phyloP scores from a whole-genome alignment of 108 stramenopile genomes.

The Stephanodiscus minutulus region DNA sequence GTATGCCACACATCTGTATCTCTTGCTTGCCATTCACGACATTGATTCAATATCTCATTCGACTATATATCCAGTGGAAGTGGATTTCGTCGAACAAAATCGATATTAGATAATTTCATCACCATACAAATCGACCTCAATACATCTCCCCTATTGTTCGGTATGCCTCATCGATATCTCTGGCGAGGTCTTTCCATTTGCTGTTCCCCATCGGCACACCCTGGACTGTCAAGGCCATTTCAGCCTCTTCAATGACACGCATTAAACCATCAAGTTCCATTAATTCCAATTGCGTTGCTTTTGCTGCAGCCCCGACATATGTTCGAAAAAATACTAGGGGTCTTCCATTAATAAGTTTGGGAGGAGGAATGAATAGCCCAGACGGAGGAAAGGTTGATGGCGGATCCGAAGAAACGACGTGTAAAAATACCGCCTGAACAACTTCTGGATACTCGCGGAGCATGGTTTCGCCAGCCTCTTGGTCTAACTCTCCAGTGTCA shows the following conservation, averaged over 20 bases:
- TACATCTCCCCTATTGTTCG: constrained; percentile 37
- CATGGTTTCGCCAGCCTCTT: constrained; percentile 92
- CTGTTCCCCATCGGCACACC: constrained; percentile 57
- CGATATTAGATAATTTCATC: too few species aligned
- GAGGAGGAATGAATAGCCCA: constrained; percentile 51
- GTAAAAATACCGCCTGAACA: constrained; percentile 91
- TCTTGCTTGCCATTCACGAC: too few species aligned
- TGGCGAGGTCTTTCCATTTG: constrained; percentile 75
- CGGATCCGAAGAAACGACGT: constrained; percentile 70
- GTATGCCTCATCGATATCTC: constrained; percentile 56
- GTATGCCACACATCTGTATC: constrained; percentile 56
- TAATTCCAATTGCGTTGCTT: constrained; percentile 78
- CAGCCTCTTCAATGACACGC: constrained; percentile 75
- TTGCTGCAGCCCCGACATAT: constrained; percentile 91
- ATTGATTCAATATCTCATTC: too few species aligned
- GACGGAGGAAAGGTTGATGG: constrained; percentile 45
- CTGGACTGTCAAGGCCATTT: constrained; percentile 37
- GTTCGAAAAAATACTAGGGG: constrained; percentile 92
- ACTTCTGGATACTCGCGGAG: constrained; percentile 86
- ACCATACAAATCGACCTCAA: too few species aligned
- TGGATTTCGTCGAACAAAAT: too few species aligned
- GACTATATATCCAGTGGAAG: too few species aligned
- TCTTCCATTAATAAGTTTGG: constrained; percentile 85
- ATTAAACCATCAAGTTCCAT: constrained; percentile 78
- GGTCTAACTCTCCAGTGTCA: constrained; percentile 93